Base-by-base conservation (phyloP, 208 protist genomes). In the Trypanosoma cruzi region DNA sequence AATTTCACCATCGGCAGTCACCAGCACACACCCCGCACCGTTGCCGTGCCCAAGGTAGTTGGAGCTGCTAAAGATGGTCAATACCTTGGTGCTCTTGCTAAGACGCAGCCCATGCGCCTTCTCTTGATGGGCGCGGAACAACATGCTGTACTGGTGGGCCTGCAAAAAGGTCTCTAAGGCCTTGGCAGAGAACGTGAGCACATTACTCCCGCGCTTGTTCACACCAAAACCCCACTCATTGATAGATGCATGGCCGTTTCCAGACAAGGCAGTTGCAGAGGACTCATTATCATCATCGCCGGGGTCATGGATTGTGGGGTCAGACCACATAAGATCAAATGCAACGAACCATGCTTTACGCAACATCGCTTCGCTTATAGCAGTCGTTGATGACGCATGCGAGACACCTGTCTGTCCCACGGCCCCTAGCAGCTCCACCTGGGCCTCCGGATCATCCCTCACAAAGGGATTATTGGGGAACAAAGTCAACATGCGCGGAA, bases 121-220 rank as follows among this genome's bases (percentile, higher is more conserved):
- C 58, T 91, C 83, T 71, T 95, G 86, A 62, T 95, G 90, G 13
- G 87, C 90, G 40, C 90, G 80, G 68, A 95, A 88, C 26, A 95
- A 77, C 78, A 93, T 82, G 7, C 71, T 70, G 68, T 90, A 86
- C 58, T 82, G 71, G 60, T 91, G 82, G 18, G 73, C 76, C 22
- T 64, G 62, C 22, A 92, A 70, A 46, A 95, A 95, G 11, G 77
- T 77, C 20, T 95, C 84, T 22, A 94, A 88, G 13, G 86, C 86
- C 42, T 80, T 82, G 11, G 73, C 68, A 7, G 80, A 85, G 75
- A 92, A 95, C 34, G 71, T 84, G 18, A 92, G 59, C 0, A 90
- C 80, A 68, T 88, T 77, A 59, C 58, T 83, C 36, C 90, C 85
- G 18, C 86, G 85, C 26, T 59, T 71, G 77, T 86, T 90, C 59